Evolutionary conservation across 208 protist species (phyloP).

Genomic region (Endotrypanum monterogeii): DNA sequence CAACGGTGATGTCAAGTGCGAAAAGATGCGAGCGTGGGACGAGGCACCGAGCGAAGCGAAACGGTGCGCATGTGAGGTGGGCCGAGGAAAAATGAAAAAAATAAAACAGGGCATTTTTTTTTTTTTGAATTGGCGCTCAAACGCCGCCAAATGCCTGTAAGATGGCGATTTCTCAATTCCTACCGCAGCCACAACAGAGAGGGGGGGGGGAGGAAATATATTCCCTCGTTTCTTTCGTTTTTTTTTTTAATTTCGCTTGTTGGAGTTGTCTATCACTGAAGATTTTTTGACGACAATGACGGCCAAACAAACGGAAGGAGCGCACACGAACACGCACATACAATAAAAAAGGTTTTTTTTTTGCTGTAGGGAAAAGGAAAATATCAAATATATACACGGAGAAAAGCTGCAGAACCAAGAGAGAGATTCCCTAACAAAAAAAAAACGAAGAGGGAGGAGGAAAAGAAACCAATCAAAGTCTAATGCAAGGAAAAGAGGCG

Average conservation of each 20-base stretch:
- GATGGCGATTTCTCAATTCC: not conserved
- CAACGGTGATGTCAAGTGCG: not conserved
- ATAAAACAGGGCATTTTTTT: not conserved
- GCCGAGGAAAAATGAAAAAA: too few relatives aligned
- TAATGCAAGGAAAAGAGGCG: too few relatives aligned
- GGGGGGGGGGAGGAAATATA: not conserved
- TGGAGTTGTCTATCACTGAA: not conserved
- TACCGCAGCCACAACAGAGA: not conserved
- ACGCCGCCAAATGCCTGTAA: not conserved
- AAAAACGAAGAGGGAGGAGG: not conserved
- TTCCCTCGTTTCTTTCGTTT: conserved; percentile 3
- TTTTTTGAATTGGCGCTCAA: not conserved
- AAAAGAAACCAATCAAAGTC: not conserved
- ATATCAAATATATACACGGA: not conserved
- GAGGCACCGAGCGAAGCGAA: not conserved
- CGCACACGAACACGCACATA: not conserved
- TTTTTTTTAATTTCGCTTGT: not conserved
- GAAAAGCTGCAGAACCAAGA: not conserved
- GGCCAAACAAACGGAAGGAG: not conserved
- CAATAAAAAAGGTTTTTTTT: not conserved
- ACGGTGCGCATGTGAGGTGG: not conserved
- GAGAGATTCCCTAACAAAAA: not conserved
- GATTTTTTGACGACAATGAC: not conserved
- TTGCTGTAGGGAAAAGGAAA: conserved; percentile 19
- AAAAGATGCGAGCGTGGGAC: not conserved